Percentiles rank a stretch among this genome's conserved stretches.
phyloP scores from a whole-genome alignment of 225 moss, liverwort and hornwort genomes.

The Ulota crispa region DNA sequence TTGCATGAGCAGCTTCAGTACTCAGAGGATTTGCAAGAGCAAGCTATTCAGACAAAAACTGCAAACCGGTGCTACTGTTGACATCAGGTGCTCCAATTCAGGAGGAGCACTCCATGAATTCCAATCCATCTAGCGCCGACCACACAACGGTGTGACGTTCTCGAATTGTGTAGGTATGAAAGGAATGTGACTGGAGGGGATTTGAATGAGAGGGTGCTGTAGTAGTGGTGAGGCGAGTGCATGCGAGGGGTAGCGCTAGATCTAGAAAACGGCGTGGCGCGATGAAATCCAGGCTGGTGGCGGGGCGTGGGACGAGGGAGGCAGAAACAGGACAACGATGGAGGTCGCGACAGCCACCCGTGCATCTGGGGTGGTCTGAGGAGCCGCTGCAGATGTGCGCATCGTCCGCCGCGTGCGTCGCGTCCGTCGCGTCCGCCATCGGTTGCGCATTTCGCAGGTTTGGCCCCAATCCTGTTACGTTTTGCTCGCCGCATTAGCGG shows the following conservation, averaged over 20 bases:
- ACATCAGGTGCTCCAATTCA: neutral
- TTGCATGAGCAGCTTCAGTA: neutral
- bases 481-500: too few relatives aligned
- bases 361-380: neutral
- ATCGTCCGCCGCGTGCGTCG: slow-evolving; percentile 2
- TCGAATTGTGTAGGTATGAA: neutral
- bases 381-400: neutral
- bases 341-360: neutral
- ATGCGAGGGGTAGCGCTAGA: neutral
- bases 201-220: neutral
- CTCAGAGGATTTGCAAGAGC: neutral
- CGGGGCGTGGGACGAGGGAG: slow-evolving; percentile 6
- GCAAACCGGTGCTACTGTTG: neutral
- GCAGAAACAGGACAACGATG: slow-evolving; percentile 11
- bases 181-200: neutral
- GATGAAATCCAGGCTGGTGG: slow-evolving; percentile 33
- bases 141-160: neutral
- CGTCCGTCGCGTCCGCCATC: slow-evolving; percentile 14
- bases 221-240: too few relatives aligned
- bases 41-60: neutral
- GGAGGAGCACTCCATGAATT: slow-evolving; percentile 9
- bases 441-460: slow-evolving; percentile 16
- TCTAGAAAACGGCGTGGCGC: neutral
- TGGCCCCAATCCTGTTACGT: neutral
- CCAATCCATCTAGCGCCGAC: neutral